Evolutionary conservation across 2,329 filamentous ascomycete genomes (phyloP).

Genomic region (Paecilomyces variotii): DNA sequence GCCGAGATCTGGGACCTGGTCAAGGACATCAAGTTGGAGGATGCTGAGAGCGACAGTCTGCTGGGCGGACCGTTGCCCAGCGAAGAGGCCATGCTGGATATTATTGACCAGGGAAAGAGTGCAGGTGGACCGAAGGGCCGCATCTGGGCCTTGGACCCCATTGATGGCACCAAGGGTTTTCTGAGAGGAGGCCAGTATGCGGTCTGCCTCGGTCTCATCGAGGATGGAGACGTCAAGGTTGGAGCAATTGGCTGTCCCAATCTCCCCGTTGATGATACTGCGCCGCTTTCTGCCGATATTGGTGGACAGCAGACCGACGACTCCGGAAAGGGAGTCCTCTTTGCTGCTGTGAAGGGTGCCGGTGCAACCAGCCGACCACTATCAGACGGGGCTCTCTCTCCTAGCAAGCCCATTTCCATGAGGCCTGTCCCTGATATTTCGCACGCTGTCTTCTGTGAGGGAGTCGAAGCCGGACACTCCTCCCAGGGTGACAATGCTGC

Average conservation of each 20-base stretch:
- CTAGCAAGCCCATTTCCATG: conserved; percentile 66
- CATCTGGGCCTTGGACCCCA: conserved; percentile 95
- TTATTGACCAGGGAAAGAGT: conserved; percentile 48
- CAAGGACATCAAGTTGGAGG: conserved; percentile 59
- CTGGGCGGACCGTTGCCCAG: conserved; percentile 62
- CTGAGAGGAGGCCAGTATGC: conserved; percentile 94
- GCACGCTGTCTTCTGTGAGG: conserved; percentile 89
- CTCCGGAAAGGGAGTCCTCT: conserved; percentile 73
- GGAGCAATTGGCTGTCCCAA: conserved; percentile 95
- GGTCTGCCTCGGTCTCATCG: conserved; percentile 83
- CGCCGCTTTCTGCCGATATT: conserved; percentile 61
- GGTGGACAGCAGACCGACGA: conserved; percentile 67
- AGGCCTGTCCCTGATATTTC: conserved; percentile 64
- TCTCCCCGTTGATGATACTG: conserved; percentile 76
- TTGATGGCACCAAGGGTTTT: conserved; percentile 97
- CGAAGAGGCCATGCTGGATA: conserved; percentile 53
- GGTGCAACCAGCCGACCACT: conserved; percentile 77
- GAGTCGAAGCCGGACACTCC: conserved; percentile 87
- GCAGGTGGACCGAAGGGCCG: conserved; percentile 40
- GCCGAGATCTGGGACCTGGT: conserved; percentile 81
- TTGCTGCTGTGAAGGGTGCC: conserved; percentile 71
- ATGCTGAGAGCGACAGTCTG: conserved; percentile 55
- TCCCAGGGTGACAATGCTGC: conserved; percentile 78
- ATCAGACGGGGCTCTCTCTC: conserved; percentile 39
- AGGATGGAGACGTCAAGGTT: conserved; percentile 87